Base-by-base conservation (phyloP, 225 moss, liverwort and hornwort species). In the Anthoceros angustus region DNA sequence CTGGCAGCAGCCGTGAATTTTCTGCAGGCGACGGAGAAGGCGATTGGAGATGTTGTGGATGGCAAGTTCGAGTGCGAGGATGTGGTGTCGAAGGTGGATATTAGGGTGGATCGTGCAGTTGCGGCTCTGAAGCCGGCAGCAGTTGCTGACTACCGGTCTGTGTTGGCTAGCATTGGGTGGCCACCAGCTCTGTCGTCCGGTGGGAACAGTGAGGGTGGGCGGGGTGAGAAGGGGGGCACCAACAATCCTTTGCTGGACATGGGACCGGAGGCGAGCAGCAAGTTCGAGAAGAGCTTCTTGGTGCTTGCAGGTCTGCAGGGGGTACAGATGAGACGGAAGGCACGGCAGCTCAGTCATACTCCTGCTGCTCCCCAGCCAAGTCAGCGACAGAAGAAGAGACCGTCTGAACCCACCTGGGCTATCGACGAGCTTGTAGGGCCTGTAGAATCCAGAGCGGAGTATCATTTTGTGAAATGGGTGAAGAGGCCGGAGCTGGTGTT, bases 401-500 rank as follows among this genome's bases (percentile, higher is more conserved):
- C 70, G 45, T 87, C 85, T 61, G 80, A 81, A 67, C 75, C 98
- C 15, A 85, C 92, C 25, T 87, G 98, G 98, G 85, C 83, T 48
- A 83, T 92, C 75, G 78, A 92, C 70, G 98, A 87, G 68, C 62
- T 98, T 69, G 77, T 89, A 62, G 43, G 77, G 38, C 86, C 98
- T 43, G 65, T 98, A 5, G 83, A 78, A 49, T 69, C 89, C 24
- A 86, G 84, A 74, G 83, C 86, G 40, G 68, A 83, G 72, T 79
- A 81, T 60, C 92, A 92, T 69, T 84, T 92, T 64, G 67, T 81
- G 46, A 86, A 80, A 73, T 98, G 98, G 98, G 75, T 79, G 21
- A 92, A 87, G 63, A 98, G 85, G 62, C 95, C 95, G 20, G 92
- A 92, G 74, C 79, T 98, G 62, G 92, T 86, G 42, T 98, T 83